Base-by-base conservation (phyloP, 257 asterid genomes). In the Gentiana macrophylla region DNA sequence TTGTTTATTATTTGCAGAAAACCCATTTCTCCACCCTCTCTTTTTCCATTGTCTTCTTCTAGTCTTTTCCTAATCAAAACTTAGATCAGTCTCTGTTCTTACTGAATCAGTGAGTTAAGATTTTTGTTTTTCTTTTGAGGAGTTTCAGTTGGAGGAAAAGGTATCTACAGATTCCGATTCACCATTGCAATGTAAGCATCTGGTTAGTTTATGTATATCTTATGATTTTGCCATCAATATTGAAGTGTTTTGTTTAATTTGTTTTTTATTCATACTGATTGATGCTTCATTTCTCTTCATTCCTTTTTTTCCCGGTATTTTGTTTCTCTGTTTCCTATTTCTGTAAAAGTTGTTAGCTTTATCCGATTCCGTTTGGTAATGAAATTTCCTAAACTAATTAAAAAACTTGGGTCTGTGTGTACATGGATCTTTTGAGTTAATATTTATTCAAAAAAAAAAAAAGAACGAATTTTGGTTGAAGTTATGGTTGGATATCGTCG, bases 291-390 rank as follows among this genome's bases (percentile, higher is more conserved):
- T 60, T 59, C 57, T 57, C 53, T 4, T 41, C 32, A 15, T 45
- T 58, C 24, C 24, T 15, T 15, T 15, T 15, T 60, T 49, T 49
- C 32, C 12, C 47, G 36, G 50, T 49, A 50, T 56, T 24, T 15
- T n/a, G 34, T 41, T 52, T 32, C 33, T 52, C 24, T 52, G 63
- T 57, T 49, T 32, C 60, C 37, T 52, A 44, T 58, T 48, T 48
- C 70, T 43, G 66, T 69, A 73, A 71, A 79, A 80, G 94, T 84
- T 77, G 79, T 62, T 50, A 72, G 70, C 64, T 64, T 61, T 72
- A 61, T 41, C 66, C 64, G 67, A 72, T 61, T 75, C 68, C 67
- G 60, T 67, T 53, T 57, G 77, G 79, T 74, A 76, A 74, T 75
- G 69, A 70, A 56, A 64, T 41, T 1, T 41, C 9, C 24, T 15